Base-by-base conservation (phyloP, 257 asterid species). In the Agastache rugosa region DNA sequence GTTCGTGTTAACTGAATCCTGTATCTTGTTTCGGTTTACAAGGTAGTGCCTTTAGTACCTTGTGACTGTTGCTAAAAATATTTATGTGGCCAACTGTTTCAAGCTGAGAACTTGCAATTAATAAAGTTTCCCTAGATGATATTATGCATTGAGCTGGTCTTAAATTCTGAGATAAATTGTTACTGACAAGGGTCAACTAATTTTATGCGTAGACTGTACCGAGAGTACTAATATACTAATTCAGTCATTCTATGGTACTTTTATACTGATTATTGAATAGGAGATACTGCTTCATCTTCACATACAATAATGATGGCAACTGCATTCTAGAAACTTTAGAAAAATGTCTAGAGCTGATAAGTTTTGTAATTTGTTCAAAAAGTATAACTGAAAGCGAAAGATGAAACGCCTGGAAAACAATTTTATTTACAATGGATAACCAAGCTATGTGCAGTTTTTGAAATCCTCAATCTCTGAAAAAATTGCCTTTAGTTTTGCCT, bases 81-180 rank as follows among this genome's bases (percentile, higher is more conserved):
- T 45, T 71, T 55, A 20, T 45, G 22, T 42, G 29, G 42, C 35
- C 17, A 60, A 29, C 7, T 45, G 34, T 16, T 31, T 58, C 63
- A 41, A 76, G 68, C 47, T 63, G 45, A 45, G 62, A 29, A 29
- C 29, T 29, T 67, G 51, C 67, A 42, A 47, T 51, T 22, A 47
- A 44, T 56, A 34, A 27, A 69, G 77, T 66, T 76, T 2, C 54
- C 37, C 15, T 17, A 42, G 77, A 45, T 74, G 65, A 69, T 55
- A 63, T 64, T 47, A 48, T 69, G 77, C 39, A 39, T 54, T 31
- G 76, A 34, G 69, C 53, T 70, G 63, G 27, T 16, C 55, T 10
- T 75, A 69, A 56, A 39, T 29, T 45, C 35, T 45, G 64, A 39
- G 14, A 31, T 29, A 19, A 41, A 8, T 14, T 22, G 12, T 29